These are phyloP conservation scores for Fomitopsis betulina DNA, from an alignment of 1,284 basidiomycete genomes.

Conservation along the genomic window DNA sequence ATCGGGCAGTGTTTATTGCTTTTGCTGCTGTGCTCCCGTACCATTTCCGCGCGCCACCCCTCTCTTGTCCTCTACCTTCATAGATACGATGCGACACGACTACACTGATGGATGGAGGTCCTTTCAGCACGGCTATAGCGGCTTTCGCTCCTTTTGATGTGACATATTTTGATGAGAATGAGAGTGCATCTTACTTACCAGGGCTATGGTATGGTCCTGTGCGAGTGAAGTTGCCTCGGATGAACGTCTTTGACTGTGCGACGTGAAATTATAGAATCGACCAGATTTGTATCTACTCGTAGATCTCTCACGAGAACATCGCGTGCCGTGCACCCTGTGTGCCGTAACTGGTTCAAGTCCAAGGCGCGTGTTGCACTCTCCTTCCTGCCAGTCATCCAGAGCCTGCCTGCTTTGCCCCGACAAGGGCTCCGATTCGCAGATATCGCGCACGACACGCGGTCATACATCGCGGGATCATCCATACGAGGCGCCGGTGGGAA, in stretches of 20 bases:
- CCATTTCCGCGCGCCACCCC: slow-evolving; percentile 10
- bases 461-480: background rate
- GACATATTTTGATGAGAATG: slow-evolving; percentile 17
- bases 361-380: background rate
- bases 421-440: too few relatives aligned
- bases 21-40: slow-evolving; percentile 9
- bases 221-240: slow-evolving; percentile 4
- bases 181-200: slow-evolving; percentile 18
- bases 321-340: background rate
- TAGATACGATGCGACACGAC: slow-evolving; percentile 7
- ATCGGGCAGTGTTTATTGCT: slow-evolving; percentile 14
- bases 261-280: too few relatives aligned
- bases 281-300: background rate
- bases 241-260: too few relatives aligned
- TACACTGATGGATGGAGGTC: slow-evolving; percentile 21
- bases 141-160: slow-evolving; percentile 11
- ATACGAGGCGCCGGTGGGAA: too few relatives aligned
- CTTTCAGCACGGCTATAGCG: slow-evolving; percentile 22
- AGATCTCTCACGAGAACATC: background rate
- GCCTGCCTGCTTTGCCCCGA: too few relatives aligned
- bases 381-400: too few relatives aligned
- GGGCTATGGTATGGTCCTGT: slow-evolving; percentile 7
- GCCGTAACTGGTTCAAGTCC: background rate
- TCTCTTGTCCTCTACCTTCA: background rate
- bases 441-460: background rate